Base-by-base conservation (phyloP, 1,139 yeast genomes). In the Petasospora fabianii region DNA sequence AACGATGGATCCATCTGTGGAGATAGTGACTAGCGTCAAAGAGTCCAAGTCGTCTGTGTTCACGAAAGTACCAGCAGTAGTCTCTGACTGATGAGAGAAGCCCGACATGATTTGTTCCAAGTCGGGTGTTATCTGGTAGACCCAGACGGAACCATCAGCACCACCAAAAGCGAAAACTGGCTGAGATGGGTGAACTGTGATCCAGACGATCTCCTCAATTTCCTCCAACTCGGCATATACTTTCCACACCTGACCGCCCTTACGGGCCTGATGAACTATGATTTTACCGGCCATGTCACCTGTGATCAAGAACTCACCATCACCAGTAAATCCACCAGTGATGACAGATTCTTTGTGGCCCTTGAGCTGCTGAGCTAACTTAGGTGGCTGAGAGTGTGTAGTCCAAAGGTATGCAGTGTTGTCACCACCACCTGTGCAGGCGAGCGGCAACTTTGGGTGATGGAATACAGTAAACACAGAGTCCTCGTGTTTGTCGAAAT, bases 221-320 rank as follows among this genome's bases (percentile, higher is more conserved):
- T 88, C 97, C 56, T 85, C 90, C 47, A 86, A 66, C 48, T 82
- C 79, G 30, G 79, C 82, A 46, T 77, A 70, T 55, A 73, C 68
- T 50, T 69, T 73, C 97, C 97, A 90, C 48, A 77, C 74, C 59
- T 87, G 86, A 24, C 95, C 96, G 31, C 82, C 80, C 56, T 81
- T 80, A 30, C 72, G 64, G 3, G 88, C 66, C 56, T 77, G 76
- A 67, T 84, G 86, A 12, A 88, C 80, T 51, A 86, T 73, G 27
- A 92, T 69, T 50, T 78, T 78, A 40, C 98, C 98, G 38, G 79
- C 80, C 99, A 92, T 92, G 61, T 94, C 98, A 34, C 92, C 97
- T 7, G 97, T 84, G 9, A 92, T 74, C 30, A 85, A 18, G 56
- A 68, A 87, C 35, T 76, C 71, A 18, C 98, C 98, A 53, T 87